These are phyloP conservation scores for Lachancea waltii DNA, from an alignment of 805 yeast species.

Conservation along the genomic window DNA sequence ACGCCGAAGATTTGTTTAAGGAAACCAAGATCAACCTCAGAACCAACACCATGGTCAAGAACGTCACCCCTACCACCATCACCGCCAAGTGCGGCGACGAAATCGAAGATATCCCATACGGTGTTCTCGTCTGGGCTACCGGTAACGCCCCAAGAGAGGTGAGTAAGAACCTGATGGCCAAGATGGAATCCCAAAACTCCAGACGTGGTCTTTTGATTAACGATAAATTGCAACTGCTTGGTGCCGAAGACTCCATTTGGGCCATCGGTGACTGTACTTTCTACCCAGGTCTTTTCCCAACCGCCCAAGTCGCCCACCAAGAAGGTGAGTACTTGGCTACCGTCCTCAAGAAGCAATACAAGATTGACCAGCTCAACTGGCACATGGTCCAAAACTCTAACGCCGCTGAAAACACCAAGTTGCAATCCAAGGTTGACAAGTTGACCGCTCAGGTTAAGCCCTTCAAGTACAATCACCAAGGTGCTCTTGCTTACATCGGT, in stretches of 20 bases:
- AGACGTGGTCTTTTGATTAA: conserved; percentile 87
- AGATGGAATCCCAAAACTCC: conserved; percentile 73
- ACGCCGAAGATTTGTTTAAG: conserved; percentile 73
- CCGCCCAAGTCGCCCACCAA: conserved; percentile 97
- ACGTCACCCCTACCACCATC: conserved; percentile 66
- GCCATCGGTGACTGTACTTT: conserved; percentile 95
- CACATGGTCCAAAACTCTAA: conserved; percentile 33
- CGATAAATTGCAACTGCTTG: conserved; percentile 75
- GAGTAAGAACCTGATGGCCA: conserved; percentile 55
- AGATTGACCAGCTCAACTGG: conserved; percentile 53
- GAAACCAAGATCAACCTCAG: conserved; percentile 63
- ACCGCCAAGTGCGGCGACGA: conserved; percentile 61
- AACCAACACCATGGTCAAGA: conserved; percentile 83
- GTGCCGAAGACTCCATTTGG: conserved; percentile 66
- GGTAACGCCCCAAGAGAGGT: conserved; percentile 88
- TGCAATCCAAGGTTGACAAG: conserved; percentile 40
- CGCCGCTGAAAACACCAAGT: conserved; percentile 37
- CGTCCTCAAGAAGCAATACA: conserved; percentile 58
- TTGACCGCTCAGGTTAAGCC: conserved; percentile 43
- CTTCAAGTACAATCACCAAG: conserved; percentile 81
- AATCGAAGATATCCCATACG: conserved; percentile 82
- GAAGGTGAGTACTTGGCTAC: conserved; percentile 78
- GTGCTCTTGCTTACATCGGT: conserved; percentile 92
- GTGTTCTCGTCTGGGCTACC: conserved; percentile 94
- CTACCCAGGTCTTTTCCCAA: conserved; percentile 81